Conservation (phyloP, 1,284 basidiomycete genomes). For the Ustilago crameri region DNA sequence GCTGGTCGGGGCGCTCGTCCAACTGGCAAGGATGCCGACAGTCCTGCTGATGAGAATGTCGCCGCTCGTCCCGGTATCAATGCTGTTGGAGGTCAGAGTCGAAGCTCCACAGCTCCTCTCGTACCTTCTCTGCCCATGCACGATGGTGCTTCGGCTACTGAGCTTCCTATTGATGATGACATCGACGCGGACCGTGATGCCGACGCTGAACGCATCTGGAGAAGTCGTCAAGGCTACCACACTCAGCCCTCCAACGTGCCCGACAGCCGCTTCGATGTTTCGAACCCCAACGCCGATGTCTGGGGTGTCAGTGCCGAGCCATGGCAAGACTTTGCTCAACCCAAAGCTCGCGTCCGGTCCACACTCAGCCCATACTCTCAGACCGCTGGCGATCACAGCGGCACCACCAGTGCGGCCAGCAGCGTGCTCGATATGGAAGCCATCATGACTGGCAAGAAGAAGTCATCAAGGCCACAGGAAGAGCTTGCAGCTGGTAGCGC, state of each 20-base stretch:
- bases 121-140: conserved; percentile 46
- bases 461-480: conserved; percentile 19
- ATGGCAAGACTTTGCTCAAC: conserved; percentile 66
- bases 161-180: conserved; percentile 40
- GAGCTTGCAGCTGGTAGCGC: conserved; percentile 46
- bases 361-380: conserved; percentile 46
- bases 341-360: conserved; percentile 38
- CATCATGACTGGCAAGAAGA: conserved; percentile 59
- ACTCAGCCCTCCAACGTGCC: conserved; percentile 45
- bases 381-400: conserved; percentile 33
- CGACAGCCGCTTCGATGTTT: conserved; percentile 48
- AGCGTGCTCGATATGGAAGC: conserved; percentile 63
- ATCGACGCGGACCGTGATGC: conserved; percentile 42
- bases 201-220: conserved; percentile 46
- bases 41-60: conserved; percentile 29
- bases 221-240: conserved; percentile 46
- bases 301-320: conserved; percentile 65
- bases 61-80: conserved; percentile 24
- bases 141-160: conserved; percentile 27
- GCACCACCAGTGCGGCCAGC: conserved; percentile 54
- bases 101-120: conserved; percentile 38
- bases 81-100: conserved; percentile 26
- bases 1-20: not conserved
- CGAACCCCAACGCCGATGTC: conserved; percentile 62
- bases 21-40: conserved; percentile 2